Conservation (phyloP, 2,329 filamentous ascomycete genomes). For the Colletotrichum graminicola region DNA sequence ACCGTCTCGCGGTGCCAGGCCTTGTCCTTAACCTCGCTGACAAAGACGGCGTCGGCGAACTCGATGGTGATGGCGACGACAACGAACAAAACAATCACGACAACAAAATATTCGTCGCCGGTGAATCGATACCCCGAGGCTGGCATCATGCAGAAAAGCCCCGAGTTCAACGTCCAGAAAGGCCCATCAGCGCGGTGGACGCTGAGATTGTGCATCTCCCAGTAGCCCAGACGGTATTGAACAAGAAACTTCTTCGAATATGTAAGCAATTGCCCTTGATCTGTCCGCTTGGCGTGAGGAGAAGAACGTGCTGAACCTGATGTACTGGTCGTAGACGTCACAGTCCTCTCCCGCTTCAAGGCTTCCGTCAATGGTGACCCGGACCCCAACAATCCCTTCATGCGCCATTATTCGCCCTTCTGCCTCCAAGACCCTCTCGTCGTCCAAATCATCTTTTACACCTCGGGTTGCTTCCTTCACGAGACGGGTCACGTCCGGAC, state of each 20-base stretch:
- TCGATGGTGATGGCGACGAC: neutral
- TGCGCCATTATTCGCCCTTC: constrained; percentile 61
- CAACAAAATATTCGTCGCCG: neutral
- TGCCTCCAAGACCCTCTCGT: constrained; percentile 64
- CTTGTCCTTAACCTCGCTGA: constrained; percentile 38
- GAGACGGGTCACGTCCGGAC: constrained; percentile 62
- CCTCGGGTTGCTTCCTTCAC: constrained; percentile 63
- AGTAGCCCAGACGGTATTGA: constrained; percentile 56
- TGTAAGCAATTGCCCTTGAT: constrained; percentile 18
- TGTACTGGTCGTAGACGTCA: constrained; percentile 55
- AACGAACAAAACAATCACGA: neutral
- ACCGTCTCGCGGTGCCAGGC: constrained; percentile 42
- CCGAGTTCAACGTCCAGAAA: neutral
- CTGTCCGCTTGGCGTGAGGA: no score
- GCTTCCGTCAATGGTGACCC: constrained; percentile 63
- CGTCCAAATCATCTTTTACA: constrained; percentile 62
- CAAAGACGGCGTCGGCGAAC: neutral
- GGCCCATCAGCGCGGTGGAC: constrained; percentile 34
- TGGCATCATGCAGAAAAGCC: constrained; percentile 3
- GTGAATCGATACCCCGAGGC: neutral
- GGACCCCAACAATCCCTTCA: constrained; percentile 58
- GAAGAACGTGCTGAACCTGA: constrained; percentile 8
- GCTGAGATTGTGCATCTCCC: constrained; percentile 57
- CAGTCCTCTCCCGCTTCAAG: constrained; percentile 64
- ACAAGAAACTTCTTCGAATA: constrained; percentile 57